Evolutionary conservation across 1,284 basidiomycete genomes (phyloP).

Genomic region (Trametes hirsuta): DNA sequence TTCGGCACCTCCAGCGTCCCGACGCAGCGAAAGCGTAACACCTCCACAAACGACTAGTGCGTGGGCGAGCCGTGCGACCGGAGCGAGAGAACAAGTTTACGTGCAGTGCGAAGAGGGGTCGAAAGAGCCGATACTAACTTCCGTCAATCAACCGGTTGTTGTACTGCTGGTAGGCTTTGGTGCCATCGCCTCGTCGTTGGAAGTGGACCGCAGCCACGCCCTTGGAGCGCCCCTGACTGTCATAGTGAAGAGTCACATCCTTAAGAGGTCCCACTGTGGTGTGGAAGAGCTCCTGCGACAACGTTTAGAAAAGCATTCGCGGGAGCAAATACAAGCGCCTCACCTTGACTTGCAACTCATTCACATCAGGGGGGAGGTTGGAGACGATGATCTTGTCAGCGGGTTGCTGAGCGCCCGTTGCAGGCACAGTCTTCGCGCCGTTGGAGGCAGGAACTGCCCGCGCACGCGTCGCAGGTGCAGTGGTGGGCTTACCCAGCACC

Average conservation of each 20-base stretch:
- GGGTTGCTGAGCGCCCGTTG: constrained; percentile 43
- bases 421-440: constrained; percentile 41
- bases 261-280: constrained; percentile 89
- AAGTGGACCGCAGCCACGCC: constrained; percentile 91
- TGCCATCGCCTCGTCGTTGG: constrained; percentile 85
- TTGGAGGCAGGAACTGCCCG: constrained; percentile 43
- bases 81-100: constrained; percentile 24
- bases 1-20: not conserved
- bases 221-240: constrained; percentile 85
- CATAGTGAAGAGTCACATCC: constrained; percentile 86
- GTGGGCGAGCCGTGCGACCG: constrained; percentile 7
- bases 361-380: constrained; percentile 94
- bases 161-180: constrained; percentile 92
- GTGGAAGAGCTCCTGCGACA: constrained; percentile 85
- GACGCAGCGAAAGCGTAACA: constrained; percentile 4
- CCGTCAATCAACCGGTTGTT: constrained; percentile 99
- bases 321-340: constrained; percentile 31
- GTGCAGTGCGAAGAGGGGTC: constrained; percentile 31
- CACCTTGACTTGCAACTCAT: constrained; percentile 92
- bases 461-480: constrained; percentile 54
- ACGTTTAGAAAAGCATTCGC: not conserved
- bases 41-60: constrained; percentile 4
- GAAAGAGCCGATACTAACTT: constrained; percentile 88
- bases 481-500: constrained; percentile 56
- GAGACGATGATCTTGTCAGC: constrained; percentile 96